phyloP scores from a whole-genome alignment of 192 early-diverging fungal genomes.

The Coemansia sp. region DNA sequence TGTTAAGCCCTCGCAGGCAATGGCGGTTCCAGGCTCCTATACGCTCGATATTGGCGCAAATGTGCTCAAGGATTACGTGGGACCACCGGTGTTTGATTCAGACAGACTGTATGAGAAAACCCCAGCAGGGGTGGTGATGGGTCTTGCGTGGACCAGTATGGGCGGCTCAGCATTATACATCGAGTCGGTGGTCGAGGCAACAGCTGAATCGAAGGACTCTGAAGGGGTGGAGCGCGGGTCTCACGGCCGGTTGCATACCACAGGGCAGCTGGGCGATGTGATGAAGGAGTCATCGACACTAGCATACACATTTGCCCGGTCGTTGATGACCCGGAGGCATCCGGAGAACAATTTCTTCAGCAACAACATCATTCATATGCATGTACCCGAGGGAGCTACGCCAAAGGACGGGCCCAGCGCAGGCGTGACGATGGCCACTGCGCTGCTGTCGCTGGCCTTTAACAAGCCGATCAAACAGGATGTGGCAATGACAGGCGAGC shows the following conservation, averaged over 20 bases:
- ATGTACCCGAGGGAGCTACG: slow-evolving; percentile 95
- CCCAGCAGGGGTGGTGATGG: slow-evolving; percentile 96
- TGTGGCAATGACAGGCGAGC: slow-evolving; percentile 98
- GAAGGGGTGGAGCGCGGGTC: slow-evolving; percentile 19
- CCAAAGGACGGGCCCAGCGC: slow-evolving; percentile 98
- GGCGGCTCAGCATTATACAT: slow-evolving; percentile 94
- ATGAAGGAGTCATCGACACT: slow-evolving; percentile 98
- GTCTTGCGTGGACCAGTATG: slow-evolving; percentile 96
- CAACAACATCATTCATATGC: slow-evolving; percentile 86
- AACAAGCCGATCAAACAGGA: slow-evolving; percentile 70
- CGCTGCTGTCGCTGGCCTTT: slow-evolving; percentile 89
- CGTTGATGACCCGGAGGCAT: slow-evolving; percentile 69
- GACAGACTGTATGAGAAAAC: slow-evolving; percentile 91
- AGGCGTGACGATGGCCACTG: slow-evolving; percentile 93
- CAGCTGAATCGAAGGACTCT: too few species aligned
- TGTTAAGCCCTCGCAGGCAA: slow-evolving; percentile 38
- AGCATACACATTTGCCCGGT: slow-evolving; percentile 95
- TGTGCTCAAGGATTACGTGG: slow-evolving; percentile 91
- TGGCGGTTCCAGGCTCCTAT: slow-evolving; percentile 56
- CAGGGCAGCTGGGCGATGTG: slow-evolving; percentile 97
- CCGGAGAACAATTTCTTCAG: slow-evolving; percentile 92
- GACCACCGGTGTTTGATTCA: slow-evolving; percentile 79
- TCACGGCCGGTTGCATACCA: slow-evolving; percentile 70
- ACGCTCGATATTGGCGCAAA: slow-evolving; percentile 65
- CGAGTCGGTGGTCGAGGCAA: slow-evolving; percentile 82